Evolutionary conservation across 495 filamentous ascomycete species (phyloP).

Genomic region (Xanthoparmelia taractica): DNA sequence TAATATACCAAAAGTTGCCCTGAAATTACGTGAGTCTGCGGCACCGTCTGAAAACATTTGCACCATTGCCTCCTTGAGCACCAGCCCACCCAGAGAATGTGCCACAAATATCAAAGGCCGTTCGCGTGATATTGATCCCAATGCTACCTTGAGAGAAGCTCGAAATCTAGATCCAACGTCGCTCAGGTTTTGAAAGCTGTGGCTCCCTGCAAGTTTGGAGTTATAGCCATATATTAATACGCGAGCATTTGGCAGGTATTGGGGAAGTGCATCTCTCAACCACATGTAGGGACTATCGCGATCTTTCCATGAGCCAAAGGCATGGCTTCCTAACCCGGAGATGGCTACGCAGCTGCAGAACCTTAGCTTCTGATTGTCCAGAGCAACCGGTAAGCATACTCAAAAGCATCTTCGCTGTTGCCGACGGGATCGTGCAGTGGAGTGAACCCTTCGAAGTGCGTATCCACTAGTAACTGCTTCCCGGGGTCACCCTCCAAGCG

Average conservation of each 20-base stretch:
- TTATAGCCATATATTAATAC: conserved; percentile 2
- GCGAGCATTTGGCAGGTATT: not conserved
- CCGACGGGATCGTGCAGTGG: not conserved
- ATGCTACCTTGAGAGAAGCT: not conserved
- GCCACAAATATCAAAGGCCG: not conserved
- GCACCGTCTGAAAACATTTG: not conserved
- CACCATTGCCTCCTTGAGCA: not conserved
- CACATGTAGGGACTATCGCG: not conserved
- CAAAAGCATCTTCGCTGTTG: not conserved
- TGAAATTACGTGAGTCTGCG: not conserved
- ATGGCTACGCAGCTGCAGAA: not conserved
- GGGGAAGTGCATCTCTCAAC: not conserved
- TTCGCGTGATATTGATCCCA: too few species aligned
- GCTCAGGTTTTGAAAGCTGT: not conserved
- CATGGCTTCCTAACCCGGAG: not conserved
- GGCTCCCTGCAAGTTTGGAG: not conserved
- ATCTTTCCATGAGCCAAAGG: not conserved
- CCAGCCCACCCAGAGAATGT: not conserved
- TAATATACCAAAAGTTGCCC: not conserved
- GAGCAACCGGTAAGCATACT: not conserved
- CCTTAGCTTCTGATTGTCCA: not conserved
- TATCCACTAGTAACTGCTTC: not conserved
- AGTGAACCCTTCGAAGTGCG: not conserved
- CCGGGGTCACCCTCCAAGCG: too few species aligned
- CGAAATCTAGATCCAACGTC: not conserved